These are phyloP conservation scores for Naegleria gruberi DNA, from an alignment of 208 protist species.

Conservation along the genomic window DNA sequence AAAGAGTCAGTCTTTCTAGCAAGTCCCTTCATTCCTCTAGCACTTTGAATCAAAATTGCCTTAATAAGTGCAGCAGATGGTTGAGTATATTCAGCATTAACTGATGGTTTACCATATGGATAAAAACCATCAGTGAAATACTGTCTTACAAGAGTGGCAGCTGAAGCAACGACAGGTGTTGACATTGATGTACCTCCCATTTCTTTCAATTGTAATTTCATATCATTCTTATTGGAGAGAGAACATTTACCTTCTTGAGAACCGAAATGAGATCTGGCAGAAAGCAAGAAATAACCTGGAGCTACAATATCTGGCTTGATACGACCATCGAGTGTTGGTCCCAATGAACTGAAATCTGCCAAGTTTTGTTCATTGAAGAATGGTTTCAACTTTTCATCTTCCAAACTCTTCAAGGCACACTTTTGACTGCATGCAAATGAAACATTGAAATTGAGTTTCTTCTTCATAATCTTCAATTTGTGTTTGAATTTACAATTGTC, in stretches of 20 bases:
- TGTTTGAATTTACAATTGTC: not conserved
- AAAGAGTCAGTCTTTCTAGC: not conserved
- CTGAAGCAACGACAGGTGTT: conserved; percentile 58
- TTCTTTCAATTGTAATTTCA: conserved; percentile 21
- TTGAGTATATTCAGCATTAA: conserved; percentile 39
- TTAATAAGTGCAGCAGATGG: conserved; percentile 49
- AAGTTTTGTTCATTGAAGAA: not conserved
- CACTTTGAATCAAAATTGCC: conserved; percentile 40
- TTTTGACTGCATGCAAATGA: not conserved
- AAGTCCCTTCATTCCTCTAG: conserved; percentile 15
- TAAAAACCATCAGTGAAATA: conserved; percentile 53
- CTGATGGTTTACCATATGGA: conserved; percentile 43
- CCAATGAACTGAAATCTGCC: not conserved
- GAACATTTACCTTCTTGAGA: not conserved
- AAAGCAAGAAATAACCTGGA: conserved; percentile 5
- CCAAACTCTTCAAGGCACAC: not conserved
- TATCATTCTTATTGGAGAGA: not conserved
- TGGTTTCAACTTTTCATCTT: not conserved
- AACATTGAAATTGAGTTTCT: not conserved
- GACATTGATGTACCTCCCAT: conserved; percentile 76
- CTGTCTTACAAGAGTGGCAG: conserved; percentile 67
- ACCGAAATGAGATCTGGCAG: not conserved
- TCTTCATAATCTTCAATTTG: not conserved
- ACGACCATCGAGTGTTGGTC: not conserved
- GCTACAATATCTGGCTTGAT: conserved; percentile 21